A percentile compares a stretch with the other conserved stretches of the same genome.
phyloP scores from a whole-genome alignment of 305 asterid species.

The Rubia balearica region DNA sequence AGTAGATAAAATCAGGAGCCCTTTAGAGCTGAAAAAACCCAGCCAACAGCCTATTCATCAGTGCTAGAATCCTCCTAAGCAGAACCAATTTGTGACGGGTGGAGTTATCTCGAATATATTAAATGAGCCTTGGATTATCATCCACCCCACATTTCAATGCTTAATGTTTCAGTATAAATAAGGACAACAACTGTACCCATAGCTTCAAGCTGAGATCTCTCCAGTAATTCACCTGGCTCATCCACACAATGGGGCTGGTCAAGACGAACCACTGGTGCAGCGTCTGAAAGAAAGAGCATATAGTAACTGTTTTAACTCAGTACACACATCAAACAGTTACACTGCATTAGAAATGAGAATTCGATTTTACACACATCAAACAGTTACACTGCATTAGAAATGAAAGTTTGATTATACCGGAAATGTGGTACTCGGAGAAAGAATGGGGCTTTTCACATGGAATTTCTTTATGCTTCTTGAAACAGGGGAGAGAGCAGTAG shows the following conservation, averaged over 20 bases:
- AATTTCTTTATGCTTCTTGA: slow-evolving; percentile 79
- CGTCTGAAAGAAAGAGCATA: slow-evolving; percentile 22
- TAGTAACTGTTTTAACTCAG: neutral
- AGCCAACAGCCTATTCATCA: neutral
- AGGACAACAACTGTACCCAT: slow-evolving; percentile 3
- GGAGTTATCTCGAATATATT: neutral
- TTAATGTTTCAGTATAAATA: neutral
- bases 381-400: neutral
- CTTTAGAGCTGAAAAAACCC: neutral
- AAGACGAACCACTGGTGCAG: slow-evolving; percentile 27
- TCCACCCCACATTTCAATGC: neutral
- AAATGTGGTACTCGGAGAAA: slow-evolving; percentile 22
- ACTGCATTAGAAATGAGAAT: too few relatives aligned
- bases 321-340: neutral
- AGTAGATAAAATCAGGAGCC: neutral
- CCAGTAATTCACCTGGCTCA: slow-evolving; percentile 46
- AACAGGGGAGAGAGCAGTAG: slow-evolving; percentile 70
- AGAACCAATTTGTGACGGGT: neutral
- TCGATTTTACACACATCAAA: too few relatives aligned
- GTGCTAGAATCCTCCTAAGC: neutral
- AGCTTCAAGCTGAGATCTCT: slow-evolving; percentile 49
- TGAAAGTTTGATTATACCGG: slow-evolving; percentile 25
- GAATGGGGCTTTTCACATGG: slow-evolving; percentile 54
- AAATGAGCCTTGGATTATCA: neutral
- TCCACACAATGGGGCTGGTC: slow-evolving; percentile 42